Evolutionary conservation across 805 yeast species (phyloP).

Genomic region (Candida railenensis): DNA sequence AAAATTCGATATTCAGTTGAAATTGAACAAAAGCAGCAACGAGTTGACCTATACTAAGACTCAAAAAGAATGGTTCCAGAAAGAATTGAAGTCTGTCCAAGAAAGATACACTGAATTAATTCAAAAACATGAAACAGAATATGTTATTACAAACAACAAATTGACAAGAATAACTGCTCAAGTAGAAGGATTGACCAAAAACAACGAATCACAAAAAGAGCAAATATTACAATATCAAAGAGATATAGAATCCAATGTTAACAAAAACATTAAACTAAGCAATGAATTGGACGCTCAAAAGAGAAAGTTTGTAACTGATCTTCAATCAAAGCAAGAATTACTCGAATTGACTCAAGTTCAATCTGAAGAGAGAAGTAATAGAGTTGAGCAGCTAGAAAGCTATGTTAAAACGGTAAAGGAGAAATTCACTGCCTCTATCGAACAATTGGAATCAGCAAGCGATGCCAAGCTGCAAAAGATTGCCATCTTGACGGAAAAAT

Average conservation of each 20-base stretch:
- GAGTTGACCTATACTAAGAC: slow-evolving; percentile 30
- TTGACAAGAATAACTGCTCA: slow-evolving; percentile 25
- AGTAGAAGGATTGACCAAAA: slow-evolving; percentile 24
- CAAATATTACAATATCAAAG: slow-evolving; percentile 49
- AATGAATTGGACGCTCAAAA: slow-evolving; percentile 47
- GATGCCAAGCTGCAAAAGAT: slow-evolving; percentile 32
- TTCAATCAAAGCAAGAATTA: slow-evolving; percentile 57
- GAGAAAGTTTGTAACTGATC: slow-evolving; percentile 32
- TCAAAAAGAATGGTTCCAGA: slow-evolving; percentile 41
- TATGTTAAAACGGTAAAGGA: slow-evolving; percentile 41
- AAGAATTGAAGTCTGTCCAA: slow-evolving; percentile 35
- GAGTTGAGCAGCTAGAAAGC: slow-evolving; percentile 55
- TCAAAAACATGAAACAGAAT: slow-evolving; percentile 38
- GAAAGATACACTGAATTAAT: slow-evolving; percentile 35
- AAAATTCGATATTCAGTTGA: slow-evolving; percentile 35
- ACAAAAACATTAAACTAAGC: slow-evolving; percentile 19
- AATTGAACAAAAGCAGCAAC: slow-evolving; percentile 32
- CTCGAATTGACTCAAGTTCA: slow-evolving; percentile 53
- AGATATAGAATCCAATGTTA: slow-evolving; percentile 27
- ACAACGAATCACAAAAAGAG: slow-evolving; percentile 38
- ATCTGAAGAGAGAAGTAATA: slow-evolving; percentile 49
- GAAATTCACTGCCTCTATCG: slow-evolving; percentile 35
- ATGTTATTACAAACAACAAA: slow-evolving; percentile 25
- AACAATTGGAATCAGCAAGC: slow-evolving; percentile 34
- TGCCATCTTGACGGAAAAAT: slow-evolving; percentile 31